These are phyloP conservation scores for Annulohypoxylon nitens DNA, from an alignment of 495 filamentous ascomycete genomes.

Conservation along the genomic window DNA sequence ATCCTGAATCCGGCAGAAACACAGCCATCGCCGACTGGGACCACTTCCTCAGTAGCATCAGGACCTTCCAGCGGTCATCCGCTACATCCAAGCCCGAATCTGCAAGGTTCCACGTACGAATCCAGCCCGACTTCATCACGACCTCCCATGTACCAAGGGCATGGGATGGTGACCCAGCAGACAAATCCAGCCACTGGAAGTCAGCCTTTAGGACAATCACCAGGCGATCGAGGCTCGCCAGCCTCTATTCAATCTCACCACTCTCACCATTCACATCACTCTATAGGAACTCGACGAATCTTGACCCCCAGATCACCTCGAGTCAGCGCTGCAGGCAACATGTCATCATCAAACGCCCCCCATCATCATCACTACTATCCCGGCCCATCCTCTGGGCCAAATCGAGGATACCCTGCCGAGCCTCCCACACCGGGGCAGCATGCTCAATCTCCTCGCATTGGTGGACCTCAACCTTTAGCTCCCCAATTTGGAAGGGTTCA, in stretches of 20 bases:
- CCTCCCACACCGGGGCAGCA: conserved; percentile 37
- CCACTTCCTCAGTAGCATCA: conserved; percentile 42
- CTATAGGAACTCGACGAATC: conserved; percentile 63
- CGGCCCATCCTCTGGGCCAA: conserved; percentile 52
- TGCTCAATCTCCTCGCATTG: conserved; percentile 46
- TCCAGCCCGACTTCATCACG: conserved; percentile 51
- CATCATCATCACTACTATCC: conserved; percentile 56
- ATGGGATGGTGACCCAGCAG: conserved; percentile 46
- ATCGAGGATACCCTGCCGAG: conserved; percentile 36
- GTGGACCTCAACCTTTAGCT: conserved; percentile 55
- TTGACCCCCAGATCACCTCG: conserved; percentile 76
- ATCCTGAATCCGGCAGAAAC: conserved; percentile 64
- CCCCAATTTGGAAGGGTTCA: conserved; percentile 51
- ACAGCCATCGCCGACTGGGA: conserved; percentile 37
- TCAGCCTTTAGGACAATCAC: conserved; percentile 50
- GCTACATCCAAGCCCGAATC: conserved; percentile 44
- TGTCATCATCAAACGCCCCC: conserved; percentile 61
- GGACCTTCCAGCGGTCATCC: conserved; percentile 28
- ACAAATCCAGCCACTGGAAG: conserved; percentile 49
- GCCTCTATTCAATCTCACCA: conserved; percentile 57
- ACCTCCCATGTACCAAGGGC: conserved; percentile 48
- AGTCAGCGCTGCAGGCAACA: conserved; percentile 59
- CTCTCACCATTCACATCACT: conserved; percentile 47
- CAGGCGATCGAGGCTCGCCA: conserved; percentile 56
- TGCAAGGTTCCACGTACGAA: conserved; percentile 45